Percentiles rank a stretch among this genome's conserved stretches.
These are phyloP conservation scores for Phytopythium delawarense DNA, from an alignment of 352 stramenopile genomes.

Conservation along the genomic window DNA sequence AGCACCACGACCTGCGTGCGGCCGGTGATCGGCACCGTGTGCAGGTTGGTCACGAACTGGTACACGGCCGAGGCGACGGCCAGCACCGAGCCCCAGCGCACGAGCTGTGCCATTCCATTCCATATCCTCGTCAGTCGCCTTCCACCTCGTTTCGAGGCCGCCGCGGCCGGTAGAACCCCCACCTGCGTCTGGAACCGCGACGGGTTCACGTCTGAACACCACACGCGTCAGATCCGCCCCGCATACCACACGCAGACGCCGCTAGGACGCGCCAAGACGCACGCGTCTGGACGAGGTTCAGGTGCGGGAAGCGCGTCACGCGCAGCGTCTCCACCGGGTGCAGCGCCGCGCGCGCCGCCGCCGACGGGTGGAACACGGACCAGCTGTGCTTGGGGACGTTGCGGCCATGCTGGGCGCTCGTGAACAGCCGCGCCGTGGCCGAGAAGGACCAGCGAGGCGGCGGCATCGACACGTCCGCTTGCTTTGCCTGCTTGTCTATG, in stretches of 20 bases:
- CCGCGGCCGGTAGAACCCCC: background rate
- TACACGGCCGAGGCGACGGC: slow-evolving; percentile 44
- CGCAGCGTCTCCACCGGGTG: slow-evolving; percentile 31
- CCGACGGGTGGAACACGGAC: slow-evolving; percentile 40
- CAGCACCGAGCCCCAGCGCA: slow-evolving; percentile 35
- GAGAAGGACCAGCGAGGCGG: slow-evolving; percentile 1
- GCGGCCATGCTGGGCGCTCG: background rate
- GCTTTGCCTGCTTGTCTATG: background rate
- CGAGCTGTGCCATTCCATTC: slow-evolving; percentile 16
- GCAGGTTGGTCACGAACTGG: slow-evolving; percentile 67
- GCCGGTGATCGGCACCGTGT: slow-evolving; percentile 59
- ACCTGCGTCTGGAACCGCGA: slow-evolving; percentile 43
- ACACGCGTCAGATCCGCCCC: background rate
- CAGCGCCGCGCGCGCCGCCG: slow-evolving; percentile 14
- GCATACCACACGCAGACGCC: background rate
- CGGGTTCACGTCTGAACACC: slow-evolving; percentile 35
- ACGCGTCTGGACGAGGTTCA: slow-evolving; percentile 47
- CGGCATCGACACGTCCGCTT: background rate
- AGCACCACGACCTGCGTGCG: slow-evolving; percentile 67
- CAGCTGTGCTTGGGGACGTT: slow-evolving; percentile 39
- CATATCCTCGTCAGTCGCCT: background rate
- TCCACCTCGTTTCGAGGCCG: background rate
- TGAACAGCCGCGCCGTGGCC: slow-evolving; percentile 3
- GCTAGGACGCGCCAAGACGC: slow-evolving; percentile 3
- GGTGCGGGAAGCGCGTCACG: slow-evolving; percentile 27